phyloP scores from a whole-genome alignment of 345 rosid genomes.

The Eucalyptus rudis region DNA sequence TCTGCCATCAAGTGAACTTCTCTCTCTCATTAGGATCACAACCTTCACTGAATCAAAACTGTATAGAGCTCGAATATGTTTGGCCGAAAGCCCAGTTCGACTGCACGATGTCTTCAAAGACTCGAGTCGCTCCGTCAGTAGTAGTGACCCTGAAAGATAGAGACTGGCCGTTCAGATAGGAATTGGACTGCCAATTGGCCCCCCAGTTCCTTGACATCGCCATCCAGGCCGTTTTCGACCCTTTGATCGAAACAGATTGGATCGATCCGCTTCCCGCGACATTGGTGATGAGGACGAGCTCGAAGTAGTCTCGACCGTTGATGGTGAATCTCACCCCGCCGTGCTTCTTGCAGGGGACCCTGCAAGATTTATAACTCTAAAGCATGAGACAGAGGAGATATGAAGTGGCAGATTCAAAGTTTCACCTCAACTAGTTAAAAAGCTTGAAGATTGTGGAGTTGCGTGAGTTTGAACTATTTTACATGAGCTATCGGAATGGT shows the following conservation, averaged over 20 bases:
- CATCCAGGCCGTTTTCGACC: slow-evolving; percentile 70
- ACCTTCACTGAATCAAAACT: slow-evolving; percentile 17
- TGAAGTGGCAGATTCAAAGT: background rate
- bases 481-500: background rate
- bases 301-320: slow-evolving; percentile 81
- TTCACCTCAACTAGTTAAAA: background rate
- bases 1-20: slow-evolving; percentile 5
- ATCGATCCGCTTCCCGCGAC: slow-evolving; percentile 78
- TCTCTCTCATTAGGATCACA: background rate
- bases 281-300: slow-evolving; percentile 66
- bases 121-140: slow-evolving; percentile 41
- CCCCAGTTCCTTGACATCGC: slow-evolving; percentile 96
- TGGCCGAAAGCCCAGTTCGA: slow-evolving; percentile 73
- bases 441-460: background rate
- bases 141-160: slow-evolving; percentile 66
- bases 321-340: slow-evolving; percentile 91
- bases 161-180: slow-evolving; percentile 69
- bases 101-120: slow-evolving; percentile 35
- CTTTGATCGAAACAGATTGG: slow-evolving; percentile 51
- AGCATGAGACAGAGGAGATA: background rate
- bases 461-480: background rate
- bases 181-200: slow-evolving; percentile 91
- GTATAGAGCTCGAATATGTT: slow-evolving; percentile 26
- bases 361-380: background rate
- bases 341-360: slow-evolving; percentile 73